Base-by-base conservation (phyloP, 148 eudicot genomes). In the Chenopodium quinoa region DNA sequence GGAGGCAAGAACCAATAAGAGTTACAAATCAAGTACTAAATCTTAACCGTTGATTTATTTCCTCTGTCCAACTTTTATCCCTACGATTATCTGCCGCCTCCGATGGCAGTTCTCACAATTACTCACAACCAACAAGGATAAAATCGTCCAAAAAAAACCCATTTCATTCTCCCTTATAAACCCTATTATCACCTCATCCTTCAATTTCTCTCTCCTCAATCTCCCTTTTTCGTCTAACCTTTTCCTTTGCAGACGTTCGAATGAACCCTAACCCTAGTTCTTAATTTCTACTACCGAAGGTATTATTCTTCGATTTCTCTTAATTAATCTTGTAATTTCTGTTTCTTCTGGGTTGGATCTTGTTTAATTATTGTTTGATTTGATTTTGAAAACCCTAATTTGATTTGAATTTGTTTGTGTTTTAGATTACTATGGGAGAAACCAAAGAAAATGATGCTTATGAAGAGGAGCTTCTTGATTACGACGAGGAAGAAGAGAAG, bases 401-500 rank as follows among this genome's bases (percentile, higher is more conserved):
- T 70, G 68, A 63, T 80, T 31, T 13, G 16, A 60, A 40, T 60
- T 34, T 56, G 54, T 37, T 80, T 25, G 58, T 54, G 16, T 13
- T 20, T 20, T 73, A 56, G 44, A 27, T 29, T 80, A 89, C 31
- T 40, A 89, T 89, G 91, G 89, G 83, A 48, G 91, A 89, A 54
- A 85, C 82, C 17, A 89, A 82, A 85, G 91, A 89, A 66, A 84
- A 76, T 86, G 91, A 89, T 14, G 88, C 87, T 48, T 89, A 89
- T 81, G 88, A 87, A 81, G 91, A 89, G 79, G 91, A 89, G 87
- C 91, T 89, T 75, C 90, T 89, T 58, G 91, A 89, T 82, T 89
- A 89, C 81, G 91, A 89, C 40, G 91, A 89, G 68, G 91, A 89
- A 9, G 91, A 89, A 11, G 91, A 89, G 83, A 89, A 89, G 71